Conservation (phyloP, 2,329 filamentous ascomycete species). For the Sporothrix pseudoabietina region DNA sequence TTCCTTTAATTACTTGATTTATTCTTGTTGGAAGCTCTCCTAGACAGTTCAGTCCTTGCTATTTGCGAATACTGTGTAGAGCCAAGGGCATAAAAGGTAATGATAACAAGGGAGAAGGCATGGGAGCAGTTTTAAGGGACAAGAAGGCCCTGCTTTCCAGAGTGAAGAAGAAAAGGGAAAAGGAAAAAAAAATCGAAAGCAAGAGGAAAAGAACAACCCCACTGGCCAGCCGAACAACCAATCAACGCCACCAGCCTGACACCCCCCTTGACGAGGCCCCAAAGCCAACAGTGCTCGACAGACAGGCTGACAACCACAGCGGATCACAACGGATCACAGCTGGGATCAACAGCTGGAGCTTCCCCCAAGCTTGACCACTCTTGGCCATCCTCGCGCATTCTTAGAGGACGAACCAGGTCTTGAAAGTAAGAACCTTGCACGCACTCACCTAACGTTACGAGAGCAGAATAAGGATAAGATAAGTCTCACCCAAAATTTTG, state of each 20-base stretch:
- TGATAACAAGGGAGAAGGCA: neutral
- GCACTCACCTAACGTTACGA: neutral
- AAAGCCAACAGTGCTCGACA: neutral
- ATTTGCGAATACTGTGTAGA: neutral
- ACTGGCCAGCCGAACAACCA: neutral
- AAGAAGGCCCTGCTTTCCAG: neutral
- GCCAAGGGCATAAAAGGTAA: neutral
- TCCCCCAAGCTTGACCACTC: neutral
- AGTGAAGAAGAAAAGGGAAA: neutral
- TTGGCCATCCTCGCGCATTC: neutral
- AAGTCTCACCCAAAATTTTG: neutral
- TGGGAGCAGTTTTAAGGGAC: neutral
- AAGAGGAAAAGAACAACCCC: neutral
- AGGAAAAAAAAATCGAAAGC: neutral
- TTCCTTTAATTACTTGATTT: neutral
- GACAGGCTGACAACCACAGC: neutral
- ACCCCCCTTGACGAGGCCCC: neutral
- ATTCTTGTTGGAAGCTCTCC: neutral
- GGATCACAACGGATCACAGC: neutral
- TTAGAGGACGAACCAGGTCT: constrained; percentile 1
- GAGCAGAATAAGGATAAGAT: constrained; percentile 5
- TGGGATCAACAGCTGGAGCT: neutral
- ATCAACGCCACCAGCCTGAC: neutral
- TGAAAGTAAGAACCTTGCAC: neutral
- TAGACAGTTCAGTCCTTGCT: neutral